Evolutionary conservation across 2,329 filamentous ascomycete genomes (phyloP), one percentile per base, ranked within the genome.

Genomic region (Diaporthe caulivora): DNA sequence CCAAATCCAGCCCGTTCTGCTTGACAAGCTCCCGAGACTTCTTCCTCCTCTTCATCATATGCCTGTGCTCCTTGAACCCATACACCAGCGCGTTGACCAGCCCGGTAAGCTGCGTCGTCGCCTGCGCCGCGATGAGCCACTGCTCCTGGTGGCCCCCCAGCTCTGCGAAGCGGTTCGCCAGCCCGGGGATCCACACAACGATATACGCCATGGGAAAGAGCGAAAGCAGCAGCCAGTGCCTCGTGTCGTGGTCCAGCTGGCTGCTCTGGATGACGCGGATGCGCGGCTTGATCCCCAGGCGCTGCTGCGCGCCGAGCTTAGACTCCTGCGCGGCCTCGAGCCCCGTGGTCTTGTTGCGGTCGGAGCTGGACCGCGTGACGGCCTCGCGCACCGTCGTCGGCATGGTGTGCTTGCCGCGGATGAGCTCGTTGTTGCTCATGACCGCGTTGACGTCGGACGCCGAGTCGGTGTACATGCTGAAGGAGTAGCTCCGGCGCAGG

Each of bases 61-160:
- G 72, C 18, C 67, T 34, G 37, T 73, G 72, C 26, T 73, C 72
- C 13, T 70, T 53, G 21, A 75, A 75, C 0, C 73, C 73, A 26
- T 75, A 75, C 24, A 72, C 60, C 17, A 75, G 26, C 26, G 73
- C 70, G 31, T 75, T 75, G 24, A 72, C 64, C 62, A 75, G 44
- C 9, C 73, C 73, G 1, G 71, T 72, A 11, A 75, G 62, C 65
- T 75, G 73, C 8, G 73, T 75, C 29, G 73, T 64, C 24, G 70
- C 73, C 73, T 75, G 73, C 40, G 72, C 55, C 26, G 71, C 64
- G 42, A 58, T 70, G 21, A 72, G 64, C 44, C 53, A 26, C 24
- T 55, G 24, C 11, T 57, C 40, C 13, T 62, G 51, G 8, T 24
- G 21, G 7, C 73, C 73, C 2, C 29, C 29, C 40, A 70, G 37